Base-by-base conservation (phyloP, 352 stramenopile species). In the Albugo candida region DNA sequence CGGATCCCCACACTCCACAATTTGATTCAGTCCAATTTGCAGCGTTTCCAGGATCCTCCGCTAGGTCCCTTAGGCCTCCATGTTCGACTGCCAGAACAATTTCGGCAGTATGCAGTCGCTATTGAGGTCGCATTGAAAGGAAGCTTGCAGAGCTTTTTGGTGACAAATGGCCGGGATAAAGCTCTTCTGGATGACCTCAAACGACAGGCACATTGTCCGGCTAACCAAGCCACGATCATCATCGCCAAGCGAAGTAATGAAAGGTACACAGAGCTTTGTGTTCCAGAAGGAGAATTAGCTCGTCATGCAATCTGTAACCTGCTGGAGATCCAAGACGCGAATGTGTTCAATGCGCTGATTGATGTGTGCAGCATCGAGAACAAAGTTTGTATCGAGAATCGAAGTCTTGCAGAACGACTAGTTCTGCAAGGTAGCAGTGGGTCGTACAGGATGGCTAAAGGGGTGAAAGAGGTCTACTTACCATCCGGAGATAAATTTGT, bases 321-420 rank as follows among this genome's bases (percentile, higher is more conserved):
- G 38, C 41, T 91, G 1, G 68, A 85, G 41, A 65, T 91, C 11
- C 70, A 55, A 14, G 51, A 87, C 27, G 61, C 81, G 41, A 68
- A 91, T 27, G 77, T 87, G 4, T 91, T 84, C 45, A 91, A 91
- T 44, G 72, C 72, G 37, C 52, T 91, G 2, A 52, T 91, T 6
- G 77, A 91, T 49, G 65, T 83, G 5, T 81, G 74, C 51, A 80
- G 60, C 44, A 83, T 67, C 1, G 77, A 91, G 46, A 73, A 63
- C 53, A 85, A 87, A 42, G 43, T 83, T 19, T 53, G 86, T 4
- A 86, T 77, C 49, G 61, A 83, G 21, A 52, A 78, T 38, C 64
- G 68, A n/a, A 56, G 75, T 38, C 49, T 40, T 5, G 76, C 70
- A 4, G 76, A 89, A 48, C 35, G 60, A 16, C 58, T 53, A 3